Percentiles rank a stretch among this genome's conserved stretches.
Conservation (phyloP, 2,329 filamentous ascomycete genomes). For the Phaeomoniella chlamydospora region DNA sequence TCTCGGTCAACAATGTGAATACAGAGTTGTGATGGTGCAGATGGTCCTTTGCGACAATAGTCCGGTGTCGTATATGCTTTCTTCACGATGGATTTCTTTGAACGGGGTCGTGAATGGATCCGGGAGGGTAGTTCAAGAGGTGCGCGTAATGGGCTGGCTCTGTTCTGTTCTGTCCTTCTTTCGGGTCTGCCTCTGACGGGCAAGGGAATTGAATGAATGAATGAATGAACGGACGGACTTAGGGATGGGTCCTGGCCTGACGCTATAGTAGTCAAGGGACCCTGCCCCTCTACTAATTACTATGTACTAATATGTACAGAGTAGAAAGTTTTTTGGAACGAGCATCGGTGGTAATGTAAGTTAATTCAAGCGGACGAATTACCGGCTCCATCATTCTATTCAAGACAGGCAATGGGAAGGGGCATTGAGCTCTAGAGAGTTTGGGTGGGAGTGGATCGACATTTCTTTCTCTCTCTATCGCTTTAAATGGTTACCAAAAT, state of each 20-base stretch:
- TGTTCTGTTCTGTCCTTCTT: too few relatives aligned
- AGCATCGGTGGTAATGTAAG: not conserved
- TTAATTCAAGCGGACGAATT: not conserved
- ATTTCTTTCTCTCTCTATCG: too few relatives aligned
- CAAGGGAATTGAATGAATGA: not conserved
- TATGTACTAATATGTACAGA: too few relatives aligned
- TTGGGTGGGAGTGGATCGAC: too few relatives aligned
- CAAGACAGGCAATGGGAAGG: too few relatives aligned
- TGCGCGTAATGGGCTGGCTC: not conserved
- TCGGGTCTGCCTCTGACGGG: too few relatives aligned
- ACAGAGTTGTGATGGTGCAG: not conserved
- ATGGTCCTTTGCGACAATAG: not conserved
- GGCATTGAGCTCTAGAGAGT: too few relatives aligned
- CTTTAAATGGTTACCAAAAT: too few relatives aligned
- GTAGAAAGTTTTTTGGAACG: not conserved
- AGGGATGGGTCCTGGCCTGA: too few relatives aligned
- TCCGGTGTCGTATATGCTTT: too few relatives aligned
- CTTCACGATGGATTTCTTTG: not conserved
- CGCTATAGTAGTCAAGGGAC: too few relatives aligned
- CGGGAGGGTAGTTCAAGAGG: not conserved
- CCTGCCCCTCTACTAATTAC: not conserved
- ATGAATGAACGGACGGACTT: too few relatives aligned
- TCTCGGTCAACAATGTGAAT: not conserved
- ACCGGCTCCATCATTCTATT: not conserved
- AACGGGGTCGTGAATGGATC: not conserved